Base-by-base conservation (phyloP, 441 rosid species). In the Gossypium davidsonii region DNA sequence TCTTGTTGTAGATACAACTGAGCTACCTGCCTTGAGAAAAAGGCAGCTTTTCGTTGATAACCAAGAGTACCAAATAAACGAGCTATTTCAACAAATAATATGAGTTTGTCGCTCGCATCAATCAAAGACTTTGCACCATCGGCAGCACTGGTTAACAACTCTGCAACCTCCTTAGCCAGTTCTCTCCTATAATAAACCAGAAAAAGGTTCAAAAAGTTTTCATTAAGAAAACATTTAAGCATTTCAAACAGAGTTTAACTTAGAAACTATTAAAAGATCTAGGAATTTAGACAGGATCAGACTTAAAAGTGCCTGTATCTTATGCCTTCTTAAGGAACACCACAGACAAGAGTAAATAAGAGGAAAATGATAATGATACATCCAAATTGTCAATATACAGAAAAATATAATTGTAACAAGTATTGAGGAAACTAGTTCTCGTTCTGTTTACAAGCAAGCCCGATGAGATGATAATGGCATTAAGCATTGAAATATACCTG, bases 1-100 rank as follows among this genome's bases (percentile, higher is more conserved):
- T 93, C 98, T 82, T 93, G 99, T 77, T 90, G 91, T 85, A 95
- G 81, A 79, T 95, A 95, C 83, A 93, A 75, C 85, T 87, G 98
- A 73, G 98, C 99, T 17, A 95, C 97, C 86, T 90, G 96, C 87
- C 99, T 91, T 48, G 98, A 91, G 73, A 95, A 95, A 84, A 95
- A 91, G 77, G 98, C 99, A 73, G 98, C 96, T 85, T 91, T 95
- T 76, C 97, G 80, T 73, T 90, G 94, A 82, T 93, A 95, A 78
- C 94, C 97, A 81, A 93, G 89, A 72, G 79, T 81, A 71, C 99
- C 99, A 87, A 84, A 95, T 57, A 95, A 84, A 71, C 97, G 98
- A 59, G 99, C 93, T 79, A 95, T 80, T 85, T 95, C 99, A 48
- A 93, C 86, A 81, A 79, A 93, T 77, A 95, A 78, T 83, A 95